Evolutionary conservation across 768 basidiomycete genomes (phyloP), one percentile per base, ranked within the genome.

Genomic region (Pisolithus microcarpus): DNA sequence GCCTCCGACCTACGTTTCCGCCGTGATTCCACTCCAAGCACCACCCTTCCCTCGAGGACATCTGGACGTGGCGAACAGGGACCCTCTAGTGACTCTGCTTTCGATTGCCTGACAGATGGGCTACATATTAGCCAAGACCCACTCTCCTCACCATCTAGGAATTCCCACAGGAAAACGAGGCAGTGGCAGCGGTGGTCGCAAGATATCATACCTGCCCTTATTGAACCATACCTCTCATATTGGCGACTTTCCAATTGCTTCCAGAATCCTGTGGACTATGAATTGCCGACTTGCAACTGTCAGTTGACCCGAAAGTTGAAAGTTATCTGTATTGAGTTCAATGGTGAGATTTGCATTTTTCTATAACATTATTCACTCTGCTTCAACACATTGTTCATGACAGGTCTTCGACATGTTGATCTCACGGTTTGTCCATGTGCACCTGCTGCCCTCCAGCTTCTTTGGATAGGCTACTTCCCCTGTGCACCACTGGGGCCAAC

Each of bases 401-500:
- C 26, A 53, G 48, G 19, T 24, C 31, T 53, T 7, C 24, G 50
- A 16, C 21, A 30, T 36, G 37, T 50, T 10, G 30, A 16, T 21
- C 36, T 53, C 31, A 16, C 37, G 1, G 7, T 49, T 24, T 53
- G 52, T 21, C 30, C 40, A 11, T 53, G 52, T 44, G 34, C 4
- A 2, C 50, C 52, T 47, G 58, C 56, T 3, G 51, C 60, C 2
- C 31, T 28, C 9, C 65, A 70, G 43, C 62, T 69, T 8, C 45
- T 70, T 4, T 24, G 44, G 39, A 28, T n/a, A 1, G 64, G 61
- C 1, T 52, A 60, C 13, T 67, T 70, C 46, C 60, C 68, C 15
- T 63, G 59, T 37, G 53, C 64, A 3, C 70, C 69, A 0, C 16
- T 59, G 4, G 48, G 42, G 0, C 70, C 70, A 7, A 60, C 62